A percentile compares a stretch with the other conserved stretches of the same genome.
phyloP scores from a whole-genome alignment of 2,329 filamentous ascomycete genomes.

The Lojkania enalia region DNA sequence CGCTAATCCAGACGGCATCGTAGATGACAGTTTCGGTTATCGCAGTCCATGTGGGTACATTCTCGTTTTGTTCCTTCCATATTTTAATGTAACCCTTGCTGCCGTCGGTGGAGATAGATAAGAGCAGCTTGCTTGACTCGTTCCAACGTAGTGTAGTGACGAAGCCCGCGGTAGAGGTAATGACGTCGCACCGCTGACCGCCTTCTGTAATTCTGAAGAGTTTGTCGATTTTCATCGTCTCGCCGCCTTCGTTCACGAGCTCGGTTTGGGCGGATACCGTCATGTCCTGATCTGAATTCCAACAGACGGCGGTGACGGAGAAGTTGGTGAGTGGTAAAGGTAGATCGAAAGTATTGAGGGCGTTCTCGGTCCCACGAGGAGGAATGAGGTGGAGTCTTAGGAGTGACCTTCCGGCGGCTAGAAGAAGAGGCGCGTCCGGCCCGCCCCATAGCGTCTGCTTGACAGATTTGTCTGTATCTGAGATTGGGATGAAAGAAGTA shows the following conservation, averaged over 20 bases:
- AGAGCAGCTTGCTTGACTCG: constrained; percentile 33
- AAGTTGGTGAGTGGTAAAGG: constrained; percentile 36
- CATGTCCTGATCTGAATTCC: constrained; percentile 39
- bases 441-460: constrained; percentile 44
- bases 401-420: constrained; percentile 42
- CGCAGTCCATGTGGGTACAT: constrained; percentile 46
- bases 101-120: constrained; percentile 46
- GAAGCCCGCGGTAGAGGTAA: constrained; percentile 43
- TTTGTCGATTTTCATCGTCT: constrained; percentile 44
- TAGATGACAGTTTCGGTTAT: constrained; percentile 48
- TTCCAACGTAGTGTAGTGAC: constrained; percentile 45
- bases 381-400: constrained; percentile 38
- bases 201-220: constrained; percentile 39
- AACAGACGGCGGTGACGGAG: constrained; percentile 42
- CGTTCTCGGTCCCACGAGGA: constrained; percentile 13
- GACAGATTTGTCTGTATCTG: constrained; percentile 27
- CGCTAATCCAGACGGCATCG: constrained; percentile 51
- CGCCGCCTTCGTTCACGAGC: constrained; percentile 40
- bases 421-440: constrained; percentile 31
- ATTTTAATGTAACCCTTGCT: constrained; percentile 43
- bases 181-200: constrained; percentile 33
- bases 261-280: constrained; percentile 41
- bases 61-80: constrained; percentile 41
- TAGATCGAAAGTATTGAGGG: constrained; percentile 25
- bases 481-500: constrained; percentile 28